Conservation (phyloP, 495 filamentous ascomycete species). For the Astrothelium macrocarpum region DNA sequence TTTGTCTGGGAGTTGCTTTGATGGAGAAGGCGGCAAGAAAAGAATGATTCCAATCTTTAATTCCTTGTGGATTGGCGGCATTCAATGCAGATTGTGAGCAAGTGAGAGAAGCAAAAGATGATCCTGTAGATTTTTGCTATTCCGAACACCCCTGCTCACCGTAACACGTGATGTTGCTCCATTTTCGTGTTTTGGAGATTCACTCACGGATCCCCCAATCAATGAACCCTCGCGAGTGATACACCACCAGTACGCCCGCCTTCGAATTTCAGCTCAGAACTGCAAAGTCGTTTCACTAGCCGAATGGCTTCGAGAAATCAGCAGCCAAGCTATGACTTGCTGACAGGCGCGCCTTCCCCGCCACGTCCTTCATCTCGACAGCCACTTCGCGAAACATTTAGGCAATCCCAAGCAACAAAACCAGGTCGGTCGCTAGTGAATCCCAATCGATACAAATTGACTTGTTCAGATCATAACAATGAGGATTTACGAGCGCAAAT, state of each 20-base stretch:
- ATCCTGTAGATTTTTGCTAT: neutral
- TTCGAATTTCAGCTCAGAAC: neutral
- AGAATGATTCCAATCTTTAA: neutral
- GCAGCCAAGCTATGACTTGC: constrained; percentile 53
- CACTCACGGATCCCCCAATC: neutral
- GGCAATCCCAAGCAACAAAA: constrained; percentile 29
- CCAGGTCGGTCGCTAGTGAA: constrained; percentile 6
- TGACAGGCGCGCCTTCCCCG: constrained; percentile 40
- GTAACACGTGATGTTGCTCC: constrained; percentile 4
- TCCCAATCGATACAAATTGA: neutral
- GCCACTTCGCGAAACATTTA: constrained; percentile 30
- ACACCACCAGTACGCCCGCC: neutral
- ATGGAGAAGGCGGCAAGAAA: neutral
- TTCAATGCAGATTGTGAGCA: neutral
- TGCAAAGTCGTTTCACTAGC: neutral
- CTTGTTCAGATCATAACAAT: constrained; percentile 37
- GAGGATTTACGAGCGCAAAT: constrained; percentile 60
- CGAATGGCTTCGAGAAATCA: constrained; percentile 26
- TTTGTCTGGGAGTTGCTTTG: neutral
- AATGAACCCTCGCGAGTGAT: neutral
- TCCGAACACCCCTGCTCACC: neutral
- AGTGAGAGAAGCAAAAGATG: neutral
- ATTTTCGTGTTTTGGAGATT: neutral
- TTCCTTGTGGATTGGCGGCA: neutral
- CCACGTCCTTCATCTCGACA: constrained; percentile 24